These are phyloP conservation scores for Sporothrix curviconia DNA, from an alignment of 2,329 filamentous ascomycete genomes.

Conservation along the genomic window DNA sequence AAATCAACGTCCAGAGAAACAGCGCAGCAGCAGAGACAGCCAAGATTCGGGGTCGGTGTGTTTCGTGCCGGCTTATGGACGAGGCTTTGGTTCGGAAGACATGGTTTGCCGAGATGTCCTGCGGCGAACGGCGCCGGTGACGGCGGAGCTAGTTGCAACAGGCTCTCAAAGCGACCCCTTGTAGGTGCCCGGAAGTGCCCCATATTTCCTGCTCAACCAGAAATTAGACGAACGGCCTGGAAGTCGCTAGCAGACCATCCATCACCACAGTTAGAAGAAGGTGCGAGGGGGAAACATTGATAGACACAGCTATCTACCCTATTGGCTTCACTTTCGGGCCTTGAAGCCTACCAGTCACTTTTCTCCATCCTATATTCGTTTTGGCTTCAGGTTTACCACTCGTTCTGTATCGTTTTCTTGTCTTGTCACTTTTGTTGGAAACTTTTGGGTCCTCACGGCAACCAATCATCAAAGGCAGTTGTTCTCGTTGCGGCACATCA, in stretches of 20 bases:
- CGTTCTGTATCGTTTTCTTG: neutral
- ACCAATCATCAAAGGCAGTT: neutral
- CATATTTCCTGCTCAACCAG: neutral
- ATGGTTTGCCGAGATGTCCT: neutral
- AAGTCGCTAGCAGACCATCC: slow-evolving; percentile 14
- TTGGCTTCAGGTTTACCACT: neutral
- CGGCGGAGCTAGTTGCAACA: too few relatives aligned
- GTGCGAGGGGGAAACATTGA: neutral
- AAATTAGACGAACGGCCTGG: slow-evolving; percentile 12
- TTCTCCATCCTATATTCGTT: neutral
- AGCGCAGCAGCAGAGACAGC: neutral
- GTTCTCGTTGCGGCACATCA: too few relatives aligned
- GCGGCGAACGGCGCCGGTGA: slow-evolving; percentile 2
- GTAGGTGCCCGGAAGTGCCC: neutral
- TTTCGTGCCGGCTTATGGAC: slow-evolving; percentile 1
- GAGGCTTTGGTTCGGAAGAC: neutral
- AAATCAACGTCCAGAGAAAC: neutral
- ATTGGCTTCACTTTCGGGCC: neutral
- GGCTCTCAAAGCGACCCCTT: too few relatives aligned
- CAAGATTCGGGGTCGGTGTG: neutral
- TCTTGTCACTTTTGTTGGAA: neutral
- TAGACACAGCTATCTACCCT: neutral
- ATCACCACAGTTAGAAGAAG: neutral
- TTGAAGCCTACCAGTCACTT: too few relatives aligned
- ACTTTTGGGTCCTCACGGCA: too few relatives aligned